phyloP scores from a whole-genome alignment of 1,284 basidiomycete species.

The Sporisorium exsertum region DNA sequence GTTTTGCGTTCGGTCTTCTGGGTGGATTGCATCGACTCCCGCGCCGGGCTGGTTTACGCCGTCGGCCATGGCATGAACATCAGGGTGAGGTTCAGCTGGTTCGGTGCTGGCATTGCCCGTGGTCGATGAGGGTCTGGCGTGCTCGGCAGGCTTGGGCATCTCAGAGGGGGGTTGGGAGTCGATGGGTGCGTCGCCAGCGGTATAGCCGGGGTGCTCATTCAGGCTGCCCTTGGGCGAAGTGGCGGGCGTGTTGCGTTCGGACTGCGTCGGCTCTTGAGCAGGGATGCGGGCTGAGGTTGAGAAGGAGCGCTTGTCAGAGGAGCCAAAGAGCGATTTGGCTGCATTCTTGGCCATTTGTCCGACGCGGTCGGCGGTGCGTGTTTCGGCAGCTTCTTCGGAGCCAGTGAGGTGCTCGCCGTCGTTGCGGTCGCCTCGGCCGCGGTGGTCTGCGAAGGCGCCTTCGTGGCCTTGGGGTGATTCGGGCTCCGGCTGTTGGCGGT shows the following conservation, averaged over 20 bases:
- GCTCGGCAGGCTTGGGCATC: slow-evolving; percentile 38
- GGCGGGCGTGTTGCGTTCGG: slow-evolving; percentile 18
- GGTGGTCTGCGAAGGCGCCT: slow-evolving; percentile 50
- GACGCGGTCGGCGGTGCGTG: slow-evolving; percentile 22
- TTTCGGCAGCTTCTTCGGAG: slow-evolving; percentile 42
- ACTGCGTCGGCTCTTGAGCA: slow-evolving; percentile 24
- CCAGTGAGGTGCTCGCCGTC: slow-evolving; percentile 32
- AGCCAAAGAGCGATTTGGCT: slow-evolving; percentile 31
- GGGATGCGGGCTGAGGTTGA: slow-evolving; percentile 19
- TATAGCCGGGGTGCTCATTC: slow-evolving; percentile 49
- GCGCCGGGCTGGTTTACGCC: slow-evolving; percentile 41
- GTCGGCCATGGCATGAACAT: slow-evolving; percentile 48
- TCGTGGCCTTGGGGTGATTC: slow-evolving; percentile 41
- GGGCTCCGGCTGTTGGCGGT: slow-evolving; percentile 24
- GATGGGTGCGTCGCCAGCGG: slow-evolving; percentile 49
- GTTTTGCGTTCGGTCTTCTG: slow-evolving; percentile 46
- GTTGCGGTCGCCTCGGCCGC: slow-evolving; percentile 28
- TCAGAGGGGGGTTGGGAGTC: slow-evolving; percentile 37
- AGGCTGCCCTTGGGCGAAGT: slow-evolving; percentile 28
- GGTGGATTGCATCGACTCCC: slow-evolving; percentile 46
- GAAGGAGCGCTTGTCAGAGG: slow-evolving; percentile 29
- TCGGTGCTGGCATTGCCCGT: slow-evolving; percentile 40
- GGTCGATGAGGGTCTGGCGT: slow-evolving; percentile 16
- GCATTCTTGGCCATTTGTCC: slow-evolving; percentile 40
- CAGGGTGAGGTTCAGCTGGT: slow-evolving; percentile 32